Percentiles rank a stretch among this genome's conserved stretches.
These are phyloP conservation scores for Coelastrella sp. DNA, from an alignment of 139 green algal genomes.

Conservation along the genomic window DNA sequence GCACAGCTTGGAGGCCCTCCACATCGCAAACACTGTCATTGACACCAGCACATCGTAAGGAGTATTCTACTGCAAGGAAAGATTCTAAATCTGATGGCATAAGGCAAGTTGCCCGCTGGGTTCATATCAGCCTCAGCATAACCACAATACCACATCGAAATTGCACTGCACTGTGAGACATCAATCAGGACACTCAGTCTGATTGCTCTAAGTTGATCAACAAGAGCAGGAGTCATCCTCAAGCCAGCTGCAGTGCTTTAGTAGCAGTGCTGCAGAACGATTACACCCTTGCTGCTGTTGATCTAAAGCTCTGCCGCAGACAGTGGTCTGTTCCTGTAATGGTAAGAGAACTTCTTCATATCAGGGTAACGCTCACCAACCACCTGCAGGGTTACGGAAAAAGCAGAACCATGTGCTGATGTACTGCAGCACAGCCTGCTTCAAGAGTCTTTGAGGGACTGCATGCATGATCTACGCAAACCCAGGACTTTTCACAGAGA, in stretches of 20 bases:
- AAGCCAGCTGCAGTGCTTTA: not conserved
- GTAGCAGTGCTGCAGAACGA: not conserved
- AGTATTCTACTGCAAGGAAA: no score
- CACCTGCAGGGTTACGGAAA: not conserved
- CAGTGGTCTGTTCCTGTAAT: slow-evolving; percentile 34
- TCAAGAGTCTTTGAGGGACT: not conserved
- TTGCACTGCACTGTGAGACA: no score
- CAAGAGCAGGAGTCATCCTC: not conserved
- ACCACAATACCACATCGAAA: no score
- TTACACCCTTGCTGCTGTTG: not conserved
- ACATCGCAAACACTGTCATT: no score
- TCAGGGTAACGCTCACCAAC: slow-evolving; percentile 41
- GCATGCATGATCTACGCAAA: not conserved
- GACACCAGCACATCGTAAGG: no score
- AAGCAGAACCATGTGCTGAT: slow-evolving; percentile 8
- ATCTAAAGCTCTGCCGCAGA: slow-evolving; percentile 9
- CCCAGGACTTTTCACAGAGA: no score
- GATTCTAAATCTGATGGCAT: no score
- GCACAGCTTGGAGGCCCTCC: no score
- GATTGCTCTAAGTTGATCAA: no score
- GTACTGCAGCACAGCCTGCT: not conserved
- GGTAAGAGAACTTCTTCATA: slow-evolving; percentile 46
- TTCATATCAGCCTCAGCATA: no score
- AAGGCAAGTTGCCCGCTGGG: no score
- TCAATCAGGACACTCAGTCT: no score